A percentile compares a stretch with the other conserved stretches of the same genome.
Conservation (phyloP, 495 filamentous ascomycete species). For the Podospora fimiseda region DNA sequence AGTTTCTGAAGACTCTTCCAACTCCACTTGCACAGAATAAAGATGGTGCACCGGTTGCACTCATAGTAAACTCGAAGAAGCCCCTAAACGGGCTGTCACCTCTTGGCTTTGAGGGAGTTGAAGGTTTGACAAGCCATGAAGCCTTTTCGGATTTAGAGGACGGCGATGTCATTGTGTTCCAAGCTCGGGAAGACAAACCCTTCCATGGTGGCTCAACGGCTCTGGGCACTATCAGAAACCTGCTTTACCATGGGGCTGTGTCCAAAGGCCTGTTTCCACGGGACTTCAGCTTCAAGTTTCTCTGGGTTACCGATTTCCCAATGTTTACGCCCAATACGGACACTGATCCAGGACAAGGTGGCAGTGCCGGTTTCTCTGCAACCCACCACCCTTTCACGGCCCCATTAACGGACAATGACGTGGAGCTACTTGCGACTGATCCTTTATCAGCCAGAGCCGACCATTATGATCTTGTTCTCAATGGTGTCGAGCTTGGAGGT, state of each 20-base stretch:
- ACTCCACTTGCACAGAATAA: conserved; percentile 55
- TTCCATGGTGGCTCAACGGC: conserved; percentile 66
- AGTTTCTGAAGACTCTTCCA: conserved; percentile 63
- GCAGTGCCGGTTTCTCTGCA: conserved; percentile 68
- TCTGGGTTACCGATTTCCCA: conserved; percentile 88
- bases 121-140: conserved; percentile 30
- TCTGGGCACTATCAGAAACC: conserved; percentile 69
- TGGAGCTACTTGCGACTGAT: conserved; percentile 64
- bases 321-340: conserved; percentile 72
- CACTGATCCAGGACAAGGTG: conserved; percentile 74
- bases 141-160: conserved; percentile 31
- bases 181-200: conserved; percentile 61
- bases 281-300: conserved; percentile 54
- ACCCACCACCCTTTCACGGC: conserved; percentile 98
- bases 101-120: conserved; percentile 68
- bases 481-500: conserved; percentile 90
- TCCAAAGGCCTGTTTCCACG: conserved; percentile 48
- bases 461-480: conserved; percentile 93
- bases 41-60: conserved; percentile 67
- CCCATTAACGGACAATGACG: conserved; percentile 63
- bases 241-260: conserved; percentile 62
- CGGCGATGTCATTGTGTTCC: conserved; percentile 72
- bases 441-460: conserved; percentile 69
- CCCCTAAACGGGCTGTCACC: conserved; percentile 67
- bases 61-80: conserved; percentile 61